These are phyloP conservation scores for Nematodospora anomalae DNA, from an alignment of 1,139 yeast genomes.

Conservation along the genomic window DNA sequence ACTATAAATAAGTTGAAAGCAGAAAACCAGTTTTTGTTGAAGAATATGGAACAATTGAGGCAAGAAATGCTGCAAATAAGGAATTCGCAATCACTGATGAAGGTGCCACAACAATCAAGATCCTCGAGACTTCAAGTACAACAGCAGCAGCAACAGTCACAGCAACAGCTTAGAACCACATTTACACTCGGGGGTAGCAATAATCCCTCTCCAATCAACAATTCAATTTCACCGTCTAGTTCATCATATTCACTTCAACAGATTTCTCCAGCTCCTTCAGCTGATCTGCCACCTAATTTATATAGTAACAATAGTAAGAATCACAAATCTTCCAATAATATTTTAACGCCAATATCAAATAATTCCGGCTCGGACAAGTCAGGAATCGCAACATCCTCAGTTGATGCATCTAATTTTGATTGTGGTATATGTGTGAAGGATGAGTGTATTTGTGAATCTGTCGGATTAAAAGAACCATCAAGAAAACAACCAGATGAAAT, in stretches of 20 bases:
- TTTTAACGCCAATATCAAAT: slow-evolving; percentile 22
- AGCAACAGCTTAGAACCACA: slow-evolving; percentile 7
- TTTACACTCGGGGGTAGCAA: slow-evolving; percentile 8
- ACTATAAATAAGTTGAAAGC: slow-evolving; percentile 43
- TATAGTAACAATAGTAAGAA: slow-evolving; percentile 2
- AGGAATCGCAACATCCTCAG: background rate
- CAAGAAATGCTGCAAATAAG: slow-evolving; percentile 23
- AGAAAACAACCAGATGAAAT: slow-evolving; percentile 4
- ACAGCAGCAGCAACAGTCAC: slow-evolving; percentile 8
- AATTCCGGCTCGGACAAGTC: slow-evolving; percentile 14
- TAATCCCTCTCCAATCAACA: slow-evolving; percentile 14
- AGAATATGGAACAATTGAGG: slow-evolving; percentile 38
- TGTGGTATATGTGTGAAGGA: slow-evolving; percentile 73
- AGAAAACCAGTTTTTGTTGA: slow-evolving; percentile 40
- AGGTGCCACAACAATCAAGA: slow-evolving; percentile 1
- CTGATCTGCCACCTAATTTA: slow-evolving; percentile 41
- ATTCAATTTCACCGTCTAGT: slow-evolving; percentile 30
- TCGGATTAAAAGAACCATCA: slow-evolving; percentile 48
- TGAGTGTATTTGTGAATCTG: slow-evolving; percentile 65
- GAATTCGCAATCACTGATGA: slow-evolving; percentile 10
- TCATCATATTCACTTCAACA: slow-evolving; percentile 45
- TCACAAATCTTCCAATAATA: slow-evolving; percentile 4
- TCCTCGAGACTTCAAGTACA: slow-evolving; percentile 8
- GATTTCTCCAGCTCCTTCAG: slow-evolving; percentile 57
- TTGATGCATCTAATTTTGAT: slow-evolving; percentile 30